Conservation (phyloP, 805 yeast genomes). For the Priceomyces haplophilus region DNA sequence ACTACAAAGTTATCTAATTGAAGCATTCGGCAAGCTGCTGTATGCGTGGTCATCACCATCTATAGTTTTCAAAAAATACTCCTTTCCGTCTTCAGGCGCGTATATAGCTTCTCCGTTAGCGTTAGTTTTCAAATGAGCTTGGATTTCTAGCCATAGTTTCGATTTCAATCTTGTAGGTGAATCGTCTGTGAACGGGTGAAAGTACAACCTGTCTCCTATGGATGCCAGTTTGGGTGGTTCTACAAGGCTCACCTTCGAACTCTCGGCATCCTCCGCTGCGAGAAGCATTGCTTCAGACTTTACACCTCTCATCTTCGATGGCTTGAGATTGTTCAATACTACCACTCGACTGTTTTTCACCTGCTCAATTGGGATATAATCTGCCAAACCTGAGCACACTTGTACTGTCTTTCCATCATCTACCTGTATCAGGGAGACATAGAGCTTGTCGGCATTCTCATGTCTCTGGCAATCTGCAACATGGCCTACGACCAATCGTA, state of each 20-base stretch:
- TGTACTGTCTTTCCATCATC: conserved; percentile 25
- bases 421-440: conserved; percentile 49
- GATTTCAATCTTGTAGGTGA: conserved; percentile 27
- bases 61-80: conserved; percentile 11
- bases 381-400: conserved; percentile 61
- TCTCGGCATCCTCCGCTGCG: conserved; percentile 44
- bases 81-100: conserved; percentile 17
- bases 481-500: conserved; percentile 44
- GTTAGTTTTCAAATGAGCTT: conserved; percentile 27
- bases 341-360: conserved; percentile 45
- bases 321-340: conserved; percentile 55
- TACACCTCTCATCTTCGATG: conserved; percentile 61
- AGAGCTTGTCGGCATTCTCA: conserved; percentile 57
- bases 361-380: conserved; percentile 35
- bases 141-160: conserved; percentile 34
- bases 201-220: conserved; percentile 41
- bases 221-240: conserved; percentile 38
- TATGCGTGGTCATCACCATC: conserved; percentile 6
- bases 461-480: conserved; percentile 47
- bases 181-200: conserved; percentile 22
- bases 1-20: conserved; percentile 36
- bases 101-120: conserved; percentile 27
- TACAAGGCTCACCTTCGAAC: conserved; percentile 43
- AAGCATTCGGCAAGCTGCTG: conserved; percentile 1
- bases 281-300: conserved; percentile 63